Evolutionary conservation across 2,329 filamentous ascomycete genomes (phyloP).

Genomic region (Chrysoporthe deuterocubensis): DNA sequence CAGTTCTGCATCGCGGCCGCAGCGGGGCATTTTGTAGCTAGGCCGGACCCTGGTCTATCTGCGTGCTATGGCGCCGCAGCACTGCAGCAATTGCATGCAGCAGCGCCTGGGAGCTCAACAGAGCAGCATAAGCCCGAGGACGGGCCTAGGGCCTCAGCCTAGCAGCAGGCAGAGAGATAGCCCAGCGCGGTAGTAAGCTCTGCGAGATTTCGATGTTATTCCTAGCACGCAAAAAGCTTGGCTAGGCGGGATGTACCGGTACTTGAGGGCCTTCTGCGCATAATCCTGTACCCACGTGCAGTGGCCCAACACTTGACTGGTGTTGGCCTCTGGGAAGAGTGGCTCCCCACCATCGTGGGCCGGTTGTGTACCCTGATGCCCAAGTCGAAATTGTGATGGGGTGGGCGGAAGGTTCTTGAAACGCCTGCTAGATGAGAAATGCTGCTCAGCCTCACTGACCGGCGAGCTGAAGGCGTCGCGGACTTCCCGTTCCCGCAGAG

Average conservation of each 20-base stretch:
- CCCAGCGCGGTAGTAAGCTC: not conserved
- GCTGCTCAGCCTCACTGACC: slow-evolving; percentile 2
- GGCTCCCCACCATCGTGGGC: slow-evolving; percentile 2
- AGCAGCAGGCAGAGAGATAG: not conserved
- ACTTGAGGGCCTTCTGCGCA: not conserved
- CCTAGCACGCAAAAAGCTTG: not conserved
- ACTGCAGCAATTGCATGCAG: slow-evolving; percentile 2
- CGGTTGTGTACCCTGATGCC: not conserved
- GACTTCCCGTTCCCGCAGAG: not conserved
- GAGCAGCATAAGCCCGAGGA: not conserved
- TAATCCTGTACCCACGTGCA: not conserved
- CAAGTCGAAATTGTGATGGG: not conserved
- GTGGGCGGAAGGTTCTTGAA: not conserved
- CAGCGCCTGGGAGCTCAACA: not conserved
- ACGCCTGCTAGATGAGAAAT: not conserved
- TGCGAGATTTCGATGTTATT: not conserved
- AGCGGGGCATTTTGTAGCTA: not conserved
- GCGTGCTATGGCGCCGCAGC: not conserved
- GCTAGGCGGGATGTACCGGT: not conserved
- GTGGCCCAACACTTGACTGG: not conserved
- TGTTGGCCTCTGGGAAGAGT: not conserved
- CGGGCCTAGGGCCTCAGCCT: not conserved
- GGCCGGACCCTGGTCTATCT: not conserved
- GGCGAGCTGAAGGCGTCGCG: not conserved
- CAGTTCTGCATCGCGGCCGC: not conserved